phyloP scores from a whole-genome alignment of 2,329 filamentous ascomycete species.

The Trichoderma simmonsii region DNA sequence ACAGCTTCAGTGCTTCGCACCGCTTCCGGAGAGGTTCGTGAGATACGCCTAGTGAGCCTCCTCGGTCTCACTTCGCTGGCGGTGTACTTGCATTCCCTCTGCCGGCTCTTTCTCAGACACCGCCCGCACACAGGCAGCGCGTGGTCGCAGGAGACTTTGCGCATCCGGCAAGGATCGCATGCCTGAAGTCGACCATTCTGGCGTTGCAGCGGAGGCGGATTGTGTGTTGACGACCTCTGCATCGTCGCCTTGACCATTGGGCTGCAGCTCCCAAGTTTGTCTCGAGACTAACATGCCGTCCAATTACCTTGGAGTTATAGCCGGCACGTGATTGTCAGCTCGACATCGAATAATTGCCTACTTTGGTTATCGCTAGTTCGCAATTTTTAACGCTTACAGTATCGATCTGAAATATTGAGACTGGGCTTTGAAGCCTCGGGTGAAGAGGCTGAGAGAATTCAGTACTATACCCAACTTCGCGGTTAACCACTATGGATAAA shows the following conservation, averaged over 20 bases:
- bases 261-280: neutral
- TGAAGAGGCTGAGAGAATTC: neutral
- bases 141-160: neutral
- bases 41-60: neutral
- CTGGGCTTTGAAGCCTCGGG: neutral
- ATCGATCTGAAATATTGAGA: neutral
- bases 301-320: neutral
- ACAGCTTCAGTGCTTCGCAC: neutral
- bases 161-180: neutral
- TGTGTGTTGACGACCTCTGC: neutral
- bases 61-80: neutral
- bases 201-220: neutral
- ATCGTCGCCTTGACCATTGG: neutral
- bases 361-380: neutral
- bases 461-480: neutral
- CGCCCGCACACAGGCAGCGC: neutral
- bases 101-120: neutral
- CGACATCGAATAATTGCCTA: neutral
- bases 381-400: neutral
- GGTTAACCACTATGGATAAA: neutral
- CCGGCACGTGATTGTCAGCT: neutral
- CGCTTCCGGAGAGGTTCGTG: neutral
- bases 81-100: neutral
- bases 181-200: neutral
- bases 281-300: neutral